phyloP scores from a whole-genome alignment of 2,329 filamentous ascomycete species.

The Phaeosphaeria sp. region DNA sequence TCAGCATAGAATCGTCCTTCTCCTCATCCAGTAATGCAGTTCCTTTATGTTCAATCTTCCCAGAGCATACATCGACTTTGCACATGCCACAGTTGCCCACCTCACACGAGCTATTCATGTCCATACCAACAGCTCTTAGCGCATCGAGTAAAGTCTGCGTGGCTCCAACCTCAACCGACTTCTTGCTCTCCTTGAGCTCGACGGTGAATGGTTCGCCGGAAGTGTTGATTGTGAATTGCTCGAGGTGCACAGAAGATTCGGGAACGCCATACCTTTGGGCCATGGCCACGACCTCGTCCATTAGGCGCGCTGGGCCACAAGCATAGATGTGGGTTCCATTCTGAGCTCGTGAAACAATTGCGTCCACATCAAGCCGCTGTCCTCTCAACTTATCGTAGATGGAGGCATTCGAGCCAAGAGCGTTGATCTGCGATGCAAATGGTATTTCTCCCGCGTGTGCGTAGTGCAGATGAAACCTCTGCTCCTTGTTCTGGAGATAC shows the following conservation, averaged over 20 bases:
- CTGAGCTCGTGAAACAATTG: conserved; percentile 55
- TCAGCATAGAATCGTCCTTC: conserved; percentile 44
- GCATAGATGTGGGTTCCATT: conserved; percentile 67
- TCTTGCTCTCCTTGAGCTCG: conserved; percentile 55
- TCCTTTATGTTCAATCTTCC: conserved; percentile 50
- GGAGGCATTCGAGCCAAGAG: conserved; percentile 52
- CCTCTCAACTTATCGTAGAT: conserved; percentile 63
- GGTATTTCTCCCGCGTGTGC: conserved; percentile 63
- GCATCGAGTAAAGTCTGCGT: conserved; percentile 52
- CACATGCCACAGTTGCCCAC: conserved; percentile 55
- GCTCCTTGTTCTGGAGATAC: conserved; percentile 28
- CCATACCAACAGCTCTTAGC: conserved; percentile 53
- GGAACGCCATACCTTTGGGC: conserved; percentile 54
- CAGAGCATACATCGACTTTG: conserved; percentile 47
- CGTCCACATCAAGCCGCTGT: conserved; percentile 60
- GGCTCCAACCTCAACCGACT: conserved; percentile 53
- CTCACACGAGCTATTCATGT: conserved; percentile 53
- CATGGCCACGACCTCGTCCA: conserved; percentile 58
- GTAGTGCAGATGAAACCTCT: conserved; percentile 64
- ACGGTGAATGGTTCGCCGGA: conserved; percentile 68
- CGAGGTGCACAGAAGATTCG: conserved; percentile 64
- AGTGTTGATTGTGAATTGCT: conserved; percentile 63
- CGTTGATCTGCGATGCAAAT: conserved; percentile 58
- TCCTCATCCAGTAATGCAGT: conserved; percentile 47
- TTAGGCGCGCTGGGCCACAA: conserved; percentile 66